Evolutionary conservation across 805 yeast species (phyloP), one percentile per base, ranked within the genome.

Genomic region (Debaryomyces hansenii): DNA sequence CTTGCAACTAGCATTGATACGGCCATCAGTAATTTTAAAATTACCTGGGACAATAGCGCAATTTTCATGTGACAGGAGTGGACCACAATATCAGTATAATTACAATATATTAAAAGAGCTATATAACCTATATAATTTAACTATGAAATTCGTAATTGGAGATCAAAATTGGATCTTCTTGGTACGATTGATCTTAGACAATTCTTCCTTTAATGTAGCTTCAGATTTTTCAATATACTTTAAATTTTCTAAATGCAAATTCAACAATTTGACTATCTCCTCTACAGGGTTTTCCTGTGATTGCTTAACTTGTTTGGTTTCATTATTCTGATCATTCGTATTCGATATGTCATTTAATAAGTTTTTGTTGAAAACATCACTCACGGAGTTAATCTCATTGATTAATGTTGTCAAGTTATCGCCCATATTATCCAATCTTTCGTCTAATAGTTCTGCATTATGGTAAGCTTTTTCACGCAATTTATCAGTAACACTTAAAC

Each of bases 391-490:
- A 47, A 90, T 86, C 64, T 90, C 96, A 20, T 79, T 77, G 39
- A 90, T 87, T 59, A 90, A 73, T 0, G 90, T 78, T 2, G 87
- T 70, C 56, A 90, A 78, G 60, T 89, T 90, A 29, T 80, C 75
- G 7, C 95, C 96, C 60, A 94, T 73, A 10, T 79, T 70, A 54
- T 86, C 95, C 50, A 94, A 70, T 59, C 86, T 87, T 55, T 84
- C 90, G 62, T 89, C 96, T 51, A 94, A 72, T 36, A 82, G 73
- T 60, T 90, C 95, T 0, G 98, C 97, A 28, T 90, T 79, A 51
- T 79, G 83, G 64, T 92, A 94, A 0, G 96, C 95, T 54, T 86
- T 86, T 60, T 86, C 92, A 62, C 99, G 83, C 60, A 90, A 87
- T 63, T 86, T 87, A 62, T 92, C 97, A 43, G 87, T 82, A 8